Evolutionary conservation across 257 asterid genomes (phyloP).

Genomic region (Misopates orontium): DNA sequence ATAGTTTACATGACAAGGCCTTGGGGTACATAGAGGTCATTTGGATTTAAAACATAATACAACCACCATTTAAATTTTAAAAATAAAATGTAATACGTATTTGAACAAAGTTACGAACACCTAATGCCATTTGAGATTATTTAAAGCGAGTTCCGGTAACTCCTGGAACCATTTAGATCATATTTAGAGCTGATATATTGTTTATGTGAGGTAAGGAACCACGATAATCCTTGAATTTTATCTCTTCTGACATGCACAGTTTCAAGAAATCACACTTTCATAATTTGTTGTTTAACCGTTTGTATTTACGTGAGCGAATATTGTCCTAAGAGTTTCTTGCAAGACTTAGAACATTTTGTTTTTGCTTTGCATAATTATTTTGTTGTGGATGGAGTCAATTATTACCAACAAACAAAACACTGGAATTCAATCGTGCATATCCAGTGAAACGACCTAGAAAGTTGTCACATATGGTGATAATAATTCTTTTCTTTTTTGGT

Average conservation of each 20-base stretch:
- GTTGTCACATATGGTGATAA: too few species aligned
- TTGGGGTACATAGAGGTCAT: slow-evolving; percentile 1
- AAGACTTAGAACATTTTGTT: too few species aligned
- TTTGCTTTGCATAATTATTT: too few species aligned
- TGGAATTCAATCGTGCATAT: too few species aligned
- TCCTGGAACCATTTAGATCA: neutral
- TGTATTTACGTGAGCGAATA: too few species aligned
- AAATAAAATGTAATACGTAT: too few species aligned
- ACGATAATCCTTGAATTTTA: neutral
- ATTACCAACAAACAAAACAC: too few species aligned
- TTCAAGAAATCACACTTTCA: slow-evolving; percentile 15
- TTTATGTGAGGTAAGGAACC: neutral
- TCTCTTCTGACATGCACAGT: neutral
- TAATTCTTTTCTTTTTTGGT: too few species aligned
- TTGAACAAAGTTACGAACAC: neutral
- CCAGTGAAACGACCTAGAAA: too few species aligned
- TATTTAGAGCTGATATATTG: neutral
- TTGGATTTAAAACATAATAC: neutral
- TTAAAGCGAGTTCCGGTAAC: neutral
- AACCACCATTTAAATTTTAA: neutral
- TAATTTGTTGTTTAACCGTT: neutral
- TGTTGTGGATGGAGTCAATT: too few species aligned
- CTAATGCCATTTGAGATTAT: neutral
- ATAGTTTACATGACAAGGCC: neutral
- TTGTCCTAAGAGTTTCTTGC: too few species aligned